Base-by-base conservation (phyloP, 2,329 filamentous ascomycete genomes). In the Stemphylium beticola region DNA sequence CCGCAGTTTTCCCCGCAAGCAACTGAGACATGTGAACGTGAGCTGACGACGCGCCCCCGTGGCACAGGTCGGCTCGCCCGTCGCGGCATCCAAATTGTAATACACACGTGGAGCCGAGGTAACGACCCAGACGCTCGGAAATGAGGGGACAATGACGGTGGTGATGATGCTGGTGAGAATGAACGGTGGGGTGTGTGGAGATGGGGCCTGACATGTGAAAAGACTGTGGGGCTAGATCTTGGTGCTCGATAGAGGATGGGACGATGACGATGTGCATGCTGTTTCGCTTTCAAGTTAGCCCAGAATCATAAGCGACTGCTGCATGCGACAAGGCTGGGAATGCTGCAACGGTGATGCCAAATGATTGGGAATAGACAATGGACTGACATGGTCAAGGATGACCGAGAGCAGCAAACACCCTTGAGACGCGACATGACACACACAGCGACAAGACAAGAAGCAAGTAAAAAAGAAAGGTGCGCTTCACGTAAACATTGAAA, bases 401-500 rank as follows among this genome's bases (percentile, higher is more conserved):
- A 2, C 26, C 4, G 2, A 11, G 7, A 36, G 33, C 32, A 36
- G 18, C 9, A 26, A 9, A 17, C n/a, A 24, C 20, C 4, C 14
- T 24, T 15, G 24, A n/a, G 31, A 38, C 33, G 17, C 14, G 12
- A 4, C 32, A 38, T 11, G 20, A 17, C 14, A 32, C 36, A 20
- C 26, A n/a, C 2, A 26, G 3, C 1, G 18, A 33, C 20, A 14
- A 20, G 20, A 20, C 18, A 20, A 9, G 22, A 18, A 15, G n/a
- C 32, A 37, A 17, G 24, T 22, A 22, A 14, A 39, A 26, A 40
- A 37, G 9, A 50, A 29, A 41, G 31, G 45, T 14, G 18, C 29
- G 26, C 64, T 49, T 67, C 65, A 69, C 68, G 47, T 64, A 46
- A 54, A 69, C 63, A 58, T 68, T 49, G 52, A 62, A 70, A 72